These are phyloP conservation scores for Phytomonas sp. DNA, from an alignment of 208 protist species.

Conservation along the genomic window DNA sequence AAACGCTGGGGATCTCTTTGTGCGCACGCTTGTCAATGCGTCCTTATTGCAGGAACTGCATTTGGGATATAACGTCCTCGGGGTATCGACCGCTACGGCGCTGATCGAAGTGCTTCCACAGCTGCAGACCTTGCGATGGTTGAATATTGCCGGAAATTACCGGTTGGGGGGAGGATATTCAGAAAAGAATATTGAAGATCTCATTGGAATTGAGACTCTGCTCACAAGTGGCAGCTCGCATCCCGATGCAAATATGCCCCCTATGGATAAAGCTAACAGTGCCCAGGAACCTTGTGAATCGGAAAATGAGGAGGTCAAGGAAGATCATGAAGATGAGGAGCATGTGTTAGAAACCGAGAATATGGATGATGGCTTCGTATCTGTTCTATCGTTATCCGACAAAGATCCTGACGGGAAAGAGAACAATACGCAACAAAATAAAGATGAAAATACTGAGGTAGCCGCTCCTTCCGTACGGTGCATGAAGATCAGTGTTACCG, in stretches of 20 bases:
- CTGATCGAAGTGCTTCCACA: constrained; percentile 48
- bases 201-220: neutral
- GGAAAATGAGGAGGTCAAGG: neutral
- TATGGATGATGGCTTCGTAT: neutral
- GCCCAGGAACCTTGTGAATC: neutral
- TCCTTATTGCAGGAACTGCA: constrained; percentile 46
- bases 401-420: neutral
- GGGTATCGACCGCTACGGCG: constrained; percentile 23
- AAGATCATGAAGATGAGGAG: neutral
- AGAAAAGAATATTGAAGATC: neutral
- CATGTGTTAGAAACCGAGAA: neutral
- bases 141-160: constrained; percentile 68
- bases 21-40: constrained; percentile 39
- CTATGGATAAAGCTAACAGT: neutral
- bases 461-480: neutral
- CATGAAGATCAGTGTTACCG: neutral
- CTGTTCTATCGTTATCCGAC: neutral
- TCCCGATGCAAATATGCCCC: neutral
- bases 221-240: neutral
- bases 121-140: constrained; percentile 29
- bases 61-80: constrained; percentile 71
- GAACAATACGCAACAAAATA: neutral
- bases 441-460: neutral
- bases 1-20: constrained; percentile 44
- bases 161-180: constrained; percentile 20